These are phyloP conservation scores for Xylaria flabelliformis DNA, from an alignment of 495 filamentous ascomycete genomes.

Conservation along the genomic window DNA sequence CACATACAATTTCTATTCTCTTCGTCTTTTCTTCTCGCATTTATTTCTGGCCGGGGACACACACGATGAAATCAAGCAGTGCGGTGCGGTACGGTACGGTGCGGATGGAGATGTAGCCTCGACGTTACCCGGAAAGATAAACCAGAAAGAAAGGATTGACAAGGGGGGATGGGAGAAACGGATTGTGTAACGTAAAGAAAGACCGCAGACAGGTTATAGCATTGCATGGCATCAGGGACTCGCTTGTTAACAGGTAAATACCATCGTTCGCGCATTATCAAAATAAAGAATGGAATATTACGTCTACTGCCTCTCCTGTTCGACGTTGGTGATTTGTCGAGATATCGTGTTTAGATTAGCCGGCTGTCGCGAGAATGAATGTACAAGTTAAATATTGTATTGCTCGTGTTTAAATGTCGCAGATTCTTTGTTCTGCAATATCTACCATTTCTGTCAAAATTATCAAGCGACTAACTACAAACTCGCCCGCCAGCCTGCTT, in stretches of 20 bases:
- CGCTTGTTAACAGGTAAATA: neutral
- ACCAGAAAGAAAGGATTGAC: neutral
- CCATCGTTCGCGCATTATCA: neutral
- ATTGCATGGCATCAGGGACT: constrained; percentile 1
- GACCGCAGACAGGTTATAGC: neutral
- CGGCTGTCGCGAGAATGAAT: neutral
- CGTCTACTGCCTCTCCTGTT: neutral
- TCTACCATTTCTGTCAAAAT: neutral
- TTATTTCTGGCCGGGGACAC: neutral
- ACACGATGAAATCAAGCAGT: neutral
- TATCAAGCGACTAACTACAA: neutral
- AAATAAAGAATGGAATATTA: neutral
- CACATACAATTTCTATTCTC: neutral
- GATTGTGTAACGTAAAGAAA: constrained; percentile 12
- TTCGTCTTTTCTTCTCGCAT: neutral
- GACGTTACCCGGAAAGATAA: constrained; percentile 1
- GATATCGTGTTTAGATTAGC: neutral
- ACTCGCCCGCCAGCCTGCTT: neutral
- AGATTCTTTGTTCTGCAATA: neutral
- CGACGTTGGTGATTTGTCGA: neutral
- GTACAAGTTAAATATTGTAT: neutral
- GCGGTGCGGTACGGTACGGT: neutral
- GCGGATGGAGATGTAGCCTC: neutral
- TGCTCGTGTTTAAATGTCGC: neutral
- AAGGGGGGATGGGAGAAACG: neutral